phyloP scores from a whole-genome alignment of 23 red algal species.

The Cyanidioschyzon merolae region DNA sequence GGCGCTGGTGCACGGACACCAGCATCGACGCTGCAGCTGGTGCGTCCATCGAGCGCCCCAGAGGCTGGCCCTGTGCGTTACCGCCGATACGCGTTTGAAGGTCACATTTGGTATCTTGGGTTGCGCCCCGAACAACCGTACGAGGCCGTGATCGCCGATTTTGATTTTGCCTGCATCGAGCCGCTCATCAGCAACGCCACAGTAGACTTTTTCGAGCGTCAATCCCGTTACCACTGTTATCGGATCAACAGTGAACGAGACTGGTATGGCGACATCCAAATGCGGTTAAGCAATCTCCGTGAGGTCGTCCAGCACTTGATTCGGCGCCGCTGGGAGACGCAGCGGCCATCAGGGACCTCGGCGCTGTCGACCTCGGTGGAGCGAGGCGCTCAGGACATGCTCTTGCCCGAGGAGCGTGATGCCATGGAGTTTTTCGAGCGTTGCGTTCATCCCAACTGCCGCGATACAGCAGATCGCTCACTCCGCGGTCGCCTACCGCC shows the following conservation, averaged over 20 bases:
- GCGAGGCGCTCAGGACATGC: neutral
- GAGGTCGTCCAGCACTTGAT: slow-evolving; percentile 24
- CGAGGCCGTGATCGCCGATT: slow-evolving; percentile 24
- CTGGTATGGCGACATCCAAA: slow-evolving; percentile 18
- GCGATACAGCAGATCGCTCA: slow-evolving; percentile 21
- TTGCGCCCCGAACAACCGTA: slow-evolving; percentile 3
- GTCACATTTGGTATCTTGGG: neutral
- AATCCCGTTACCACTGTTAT: slow-evolving; percentile 15
- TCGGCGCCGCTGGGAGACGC: neutral
- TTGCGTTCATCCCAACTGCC: slow-evolving; percentile 24
- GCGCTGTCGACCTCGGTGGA: neutral
- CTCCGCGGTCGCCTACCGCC: slow-evolving; percentile 22
- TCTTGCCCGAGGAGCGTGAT: neutral
- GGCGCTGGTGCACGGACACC: neutral
- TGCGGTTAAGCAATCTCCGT: slow-evolving; percentile 27
- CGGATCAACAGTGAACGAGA: slow-evolving; percentile 15
- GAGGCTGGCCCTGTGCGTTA: neutral
- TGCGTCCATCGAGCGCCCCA: too few species aligned
- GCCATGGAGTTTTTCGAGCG: slow-evolving; percentile 26
- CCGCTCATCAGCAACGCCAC: slow-evolving; percentile 24
- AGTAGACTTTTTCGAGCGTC: slow-evolving; percentile 25
- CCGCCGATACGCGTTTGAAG: neutral
- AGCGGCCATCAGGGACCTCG: neutral
- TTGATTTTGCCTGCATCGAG: slow-evolving; percentile 28
- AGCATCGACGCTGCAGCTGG: neutral